Percentiles rank a stretch among this genome's conserved stretches.
These are phyloP conservation scores for Chiua virens DNA, from an alignment of 768 basidiomycete species.

Conservation along the genomic window DNA sequence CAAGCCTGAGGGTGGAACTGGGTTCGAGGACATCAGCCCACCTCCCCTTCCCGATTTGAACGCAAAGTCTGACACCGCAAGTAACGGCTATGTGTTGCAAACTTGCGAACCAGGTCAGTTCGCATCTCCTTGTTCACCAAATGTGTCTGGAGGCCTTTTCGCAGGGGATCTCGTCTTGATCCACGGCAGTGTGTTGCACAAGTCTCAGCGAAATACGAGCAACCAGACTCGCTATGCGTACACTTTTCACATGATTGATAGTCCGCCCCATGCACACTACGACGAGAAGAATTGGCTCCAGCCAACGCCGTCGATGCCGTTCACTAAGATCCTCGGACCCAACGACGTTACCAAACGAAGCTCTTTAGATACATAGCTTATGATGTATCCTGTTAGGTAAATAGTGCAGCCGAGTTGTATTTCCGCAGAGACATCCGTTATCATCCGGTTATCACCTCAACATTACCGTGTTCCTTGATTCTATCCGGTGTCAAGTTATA, in stretches of 20 bases:
- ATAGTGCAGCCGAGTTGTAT: neutral
- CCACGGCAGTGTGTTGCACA: conserved; percentile 91
- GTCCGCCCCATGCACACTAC: conserved; percentile 64
- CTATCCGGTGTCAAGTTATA: conserved; percentile 42
- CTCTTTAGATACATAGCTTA: neutral
- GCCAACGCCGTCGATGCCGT: conserved; percentile 81
- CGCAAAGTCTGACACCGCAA: conserved; percentile 1
- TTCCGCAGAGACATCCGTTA: neutral
- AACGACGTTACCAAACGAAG: neutral
- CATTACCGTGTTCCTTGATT: conserved; percentile 29
- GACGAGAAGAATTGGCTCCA: conserved; percentile 97
- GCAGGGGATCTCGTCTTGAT: conserved; percentile 90
- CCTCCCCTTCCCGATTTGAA: conserved; percentile 18
- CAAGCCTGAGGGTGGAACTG: conserved; percentile 73
- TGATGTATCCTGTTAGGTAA: neutral
- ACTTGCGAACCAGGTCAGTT: conserved; percentile 68
- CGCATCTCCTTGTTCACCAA: neutral
- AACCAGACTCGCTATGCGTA: conserved; percentile 85
- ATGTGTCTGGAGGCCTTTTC: neutral
- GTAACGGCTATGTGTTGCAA: conserved; percentile 61
- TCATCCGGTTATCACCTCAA: conserved; percentile 19
- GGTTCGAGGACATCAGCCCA: conserved; percentile 65
- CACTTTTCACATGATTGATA: conserved; percentile 95
- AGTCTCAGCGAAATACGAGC: conserved; percentile 84
- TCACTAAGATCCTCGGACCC: conserved; percentile 57